These are phyloP conservation scores for Aphanomyces invadans DNA, from an alignment of 352 stramenopile species.

Conservation along the genomic window DNA sequence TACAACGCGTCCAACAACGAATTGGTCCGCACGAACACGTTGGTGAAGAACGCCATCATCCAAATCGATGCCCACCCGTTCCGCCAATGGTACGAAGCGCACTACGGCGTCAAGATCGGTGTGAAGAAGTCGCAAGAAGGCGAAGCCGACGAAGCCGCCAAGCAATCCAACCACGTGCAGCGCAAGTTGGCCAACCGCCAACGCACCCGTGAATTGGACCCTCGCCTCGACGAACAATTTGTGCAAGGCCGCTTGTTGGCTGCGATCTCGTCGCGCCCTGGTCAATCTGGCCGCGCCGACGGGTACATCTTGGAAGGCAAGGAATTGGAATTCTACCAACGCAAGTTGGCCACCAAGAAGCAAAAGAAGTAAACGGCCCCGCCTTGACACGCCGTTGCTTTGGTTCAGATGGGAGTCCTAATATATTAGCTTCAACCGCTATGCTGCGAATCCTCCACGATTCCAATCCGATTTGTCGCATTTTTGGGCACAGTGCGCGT, in stretches of 20 bases:
- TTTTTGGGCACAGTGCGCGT: too few species aligned
- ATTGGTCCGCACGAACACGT: constrained; percentile 99
- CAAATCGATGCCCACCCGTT: constrained; percentile 98
- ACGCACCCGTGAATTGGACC: constrained; percentile 88
- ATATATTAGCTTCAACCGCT: constrained; percentile 21
- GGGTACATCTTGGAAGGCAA: constrained; percentile 99
- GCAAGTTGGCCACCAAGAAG: constrained; percentile 98
- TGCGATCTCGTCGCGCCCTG: constrained; percentile 95
- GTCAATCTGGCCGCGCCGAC: constrained; percentile 96
- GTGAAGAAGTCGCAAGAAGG: constrained; percentile 72
- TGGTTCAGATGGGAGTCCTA: constrained; percentile 26
- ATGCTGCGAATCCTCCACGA: background rate
- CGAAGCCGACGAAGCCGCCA: constrained; percentile 74
- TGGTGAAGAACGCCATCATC: constrained; percentile 99
- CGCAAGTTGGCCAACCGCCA: constrained; percentile 93
- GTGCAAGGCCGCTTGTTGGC: constrained; percentile 93
- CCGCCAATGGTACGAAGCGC: constrained; percentile 98
- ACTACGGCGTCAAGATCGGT: constrained; percentile 95
- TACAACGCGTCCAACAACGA: constrained; percentile 99
- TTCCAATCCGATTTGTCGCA: background rate
- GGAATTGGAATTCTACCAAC: constrained; percentile 99
- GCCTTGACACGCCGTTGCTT: background rate
- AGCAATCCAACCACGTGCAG: constrained; percentile 90
- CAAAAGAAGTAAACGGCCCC: constrained; percentile 88
- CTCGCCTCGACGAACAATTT: constrained; percentile 96